Evolutionary conservation across 73 alveolate species (phyloP).

Genomic region (Paramecium tetraurelia): DNA sequence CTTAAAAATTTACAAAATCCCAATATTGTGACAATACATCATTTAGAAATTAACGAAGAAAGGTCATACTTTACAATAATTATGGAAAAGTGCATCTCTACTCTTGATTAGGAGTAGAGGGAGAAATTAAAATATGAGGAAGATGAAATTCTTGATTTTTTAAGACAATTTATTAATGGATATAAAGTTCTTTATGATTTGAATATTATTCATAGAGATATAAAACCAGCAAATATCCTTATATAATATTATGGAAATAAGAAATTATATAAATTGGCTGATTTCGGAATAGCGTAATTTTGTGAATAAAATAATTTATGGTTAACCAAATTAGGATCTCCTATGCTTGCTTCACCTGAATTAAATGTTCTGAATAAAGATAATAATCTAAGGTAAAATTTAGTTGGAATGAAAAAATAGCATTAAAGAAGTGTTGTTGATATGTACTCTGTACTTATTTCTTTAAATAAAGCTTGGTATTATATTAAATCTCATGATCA

Average conservation of each 20-base stretch:
- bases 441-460: background rate
- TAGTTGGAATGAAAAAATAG: background rate
- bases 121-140: background rate
- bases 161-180: constrained; percentile 11
- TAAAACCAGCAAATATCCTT: constrained; percentile 39
- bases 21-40: background rate
- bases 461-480: background rate
- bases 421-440: background rate
- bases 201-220: constrained; percentile 51
- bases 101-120: background rate
- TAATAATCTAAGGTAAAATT: background rate
- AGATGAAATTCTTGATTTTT: background rate
- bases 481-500: background rate
- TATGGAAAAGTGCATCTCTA: background rate
- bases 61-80: background rate
- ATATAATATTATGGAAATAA: background rate
- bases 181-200: constrained; percentile 17
- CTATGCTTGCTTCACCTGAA: background rate
- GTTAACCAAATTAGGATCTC: background rate
- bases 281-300: background rate
- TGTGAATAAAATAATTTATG: background rate
- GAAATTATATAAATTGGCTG: background rate
- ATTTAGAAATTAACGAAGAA: background rate
- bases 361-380: background rate
- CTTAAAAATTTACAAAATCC: background rate